Percentiles rank a stretch among this genome's conserved stretches.
Evolutionary conservation across 2,329 filamentous ascomycete genomes (phyloP).

Genomic region (Xylaria sp.): DNA sequence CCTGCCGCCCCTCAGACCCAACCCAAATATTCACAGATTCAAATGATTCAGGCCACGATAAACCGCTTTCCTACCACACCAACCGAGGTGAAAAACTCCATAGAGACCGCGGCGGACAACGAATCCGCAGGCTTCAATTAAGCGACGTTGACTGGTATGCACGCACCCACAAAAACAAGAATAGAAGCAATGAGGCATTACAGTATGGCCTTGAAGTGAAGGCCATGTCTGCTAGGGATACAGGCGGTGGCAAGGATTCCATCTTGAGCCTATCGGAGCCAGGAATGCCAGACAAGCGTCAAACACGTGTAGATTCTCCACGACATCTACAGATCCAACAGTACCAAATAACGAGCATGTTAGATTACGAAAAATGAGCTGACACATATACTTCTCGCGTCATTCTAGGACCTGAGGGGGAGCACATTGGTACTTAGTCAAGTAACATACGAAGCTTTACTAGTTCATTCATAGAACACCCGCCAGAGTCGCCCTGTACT

Average conservation of each 20-base stretch:
- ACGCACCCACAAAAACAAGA: constrained; percentile 41
- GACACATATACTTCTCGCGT: constrained; percentile 27
- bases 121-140: constrained; percentile 88
- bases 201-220: constrained; percentile 30
- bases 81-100: constrained; percentile 66
- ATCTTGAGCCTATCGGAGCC: constrained; percentile 36
- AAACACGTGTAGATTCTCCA: constrained; percentile 36
- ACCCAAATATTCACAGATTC: constrained; percentile 61
- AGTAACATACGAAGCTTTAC: constrained; percentile 25
- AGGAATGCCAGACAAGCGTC: constrained; percentile 43
- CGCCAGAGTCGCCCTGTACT: constrained; percentile 4
- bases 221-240: constrained; percentile 26
- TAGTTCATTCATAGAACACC: constrained; percentile 11
- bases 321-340: constrained; percentile 22
- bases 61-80: constrained; percentile 59
- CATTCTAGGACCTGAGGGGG: constrained; percentile 34
- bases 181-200: constrained; percentile 12
- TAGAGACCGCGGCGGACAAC: constrained; percentile 78
- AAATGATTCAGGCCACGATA: constrained; percentile 60
- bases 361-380: constrained; percentile 26
- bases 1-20: constrained; percentile 56
- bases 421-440: constrained; percentile 17
- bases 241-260: constrained; percentile 32
- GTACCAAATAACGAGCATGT: constrained; percentile 5
- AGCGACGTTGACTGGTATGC: constrained; percentile 98